phyloP scores from a whole-genome alignment of 2,329 filamentous ascomycete genomes.

The Neofusicoccum sp. region DNA sequence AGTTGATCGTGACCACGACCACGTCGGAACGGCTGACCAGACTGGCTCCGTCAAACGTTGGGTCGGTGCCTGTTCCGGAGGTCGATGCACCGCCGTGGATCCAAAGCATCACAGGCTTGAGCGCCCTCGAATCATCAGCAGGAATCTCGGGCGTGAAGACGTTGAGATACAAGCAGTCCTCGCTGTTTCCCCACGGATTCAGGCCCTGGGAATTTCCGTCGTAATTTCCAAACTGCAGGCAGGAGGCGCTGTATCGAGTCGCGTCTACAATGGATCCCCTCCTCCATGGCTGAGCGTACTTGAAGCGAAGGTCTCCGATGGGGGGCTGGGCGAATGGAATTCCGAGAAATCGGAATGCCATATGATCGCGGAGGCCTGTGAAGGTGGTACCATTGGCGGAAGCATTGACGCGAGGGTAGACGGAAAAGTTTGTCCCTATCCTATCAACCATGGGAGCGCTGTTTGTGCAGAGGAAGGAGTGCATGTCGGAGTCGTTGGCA shows the following conservation, averaged over 20 bases:
- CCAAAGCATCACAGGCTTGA: conserved; percentile 42
- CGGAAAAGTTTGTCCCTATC: background rate
- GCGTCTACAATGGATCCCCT: conserved; percentile 42
- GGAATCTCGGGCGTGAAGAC: conserved; percentile 33
- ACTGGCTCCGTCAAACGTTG: conserved; percentile 35
- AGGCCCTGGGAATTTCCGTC: background rate
- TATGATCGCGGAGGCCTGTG: conserved; percentile 8
- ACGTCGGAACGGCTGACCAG: conserved; percentile 53
- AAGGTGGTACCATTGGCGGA: background rate
- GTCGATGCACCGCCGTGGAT: conserved; percentile 20
- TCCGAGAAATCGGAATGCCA: conserved; percentile 16
- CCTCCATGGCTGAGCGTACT: conserved; percentile 21
- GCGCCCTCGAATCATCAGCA: conserved; percentile 31
- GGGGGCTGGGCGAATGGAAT: conserved; percentile 20
- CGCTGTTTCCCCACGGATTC: conserved; percentile 5
- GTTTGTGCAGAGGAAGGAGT: background rate
- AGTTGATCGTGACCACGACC: conserved; percentile 77
- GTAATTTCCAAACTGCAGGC: conserved; percentile 41
- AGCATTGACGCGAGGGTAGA: background rate
- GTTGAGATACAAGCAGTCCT: conserved; percentile 44
- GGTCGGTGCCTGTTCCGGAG: conserved; percentile 23
- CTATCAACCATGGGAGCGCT: background rate
- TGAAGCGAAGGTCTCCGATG: conserved; percentile 5
- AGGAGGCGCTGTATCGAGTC: conserved; percentile 44
- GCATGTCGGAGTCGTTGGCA: background rate